Conservation (phyloP, 2,329 filamentous ascomycete genomes). For the Botrytis byssoidea region DNA sequence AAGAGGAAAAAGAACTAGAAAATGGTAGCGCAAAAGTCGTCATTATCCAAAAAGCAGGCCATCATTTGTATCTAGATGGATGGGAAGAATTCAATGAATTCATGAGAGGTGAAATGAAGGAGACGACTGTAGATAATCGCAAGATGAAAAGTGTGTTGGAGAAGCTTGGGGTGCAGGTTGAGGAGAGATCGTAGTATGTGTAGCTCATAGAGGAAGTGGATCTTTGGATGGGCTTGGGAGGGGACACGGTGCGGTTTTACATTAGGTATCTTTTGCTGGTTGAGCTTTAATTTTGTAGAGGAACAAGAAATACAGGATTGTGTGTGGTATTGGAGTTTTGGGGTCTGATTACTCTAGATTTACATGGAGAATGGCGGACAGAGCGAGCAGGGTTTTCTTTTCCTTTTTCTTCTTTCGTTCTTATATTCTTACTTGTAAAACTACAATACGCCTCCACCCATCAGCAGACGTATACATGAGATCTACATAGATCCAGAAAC, state of each 20-base stretch:
- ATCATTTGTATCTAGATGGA: slow-evolving; percentile 71
- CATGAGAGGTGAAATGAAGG: slow-evolving; percentile 64
- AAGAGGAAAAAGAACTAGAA: slow-evolving; percentile 68
- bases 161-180: slow-evolving; percentile 5
- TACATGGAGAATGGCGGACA: neutral
- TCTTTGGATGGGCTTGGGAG: neutral
- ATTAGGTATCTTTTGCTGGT: neutral
- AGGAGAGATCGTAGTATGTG: neutral
- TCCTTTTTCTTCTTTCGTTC: neutral
- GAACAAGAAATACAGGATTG: neutral
- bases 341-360: neutral
- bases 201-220: neutral
- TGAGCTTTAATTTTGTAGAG: neutral
- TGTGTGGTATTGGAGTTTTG: neutral
- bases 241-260: neutral
- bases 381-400: neutral
- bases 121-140: slow-evolving; percentile 40
- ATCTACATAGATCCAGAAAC: neutral
- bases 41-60: slow-evolving; percentile 69
- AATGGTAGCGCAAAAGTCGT: slow-evolving; percentile 81
- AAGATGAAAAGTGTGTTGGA: slow-evolving; percentile 17
- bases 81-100: slow-evolving; percentile 68
- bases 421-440: neutral
- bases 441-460: neutral
- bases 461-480: neutral